Evolutionary conservation across 345 rosid genomes (phyloP), one percentile per base, ranked within the genome.

Genomic region (Camelina sativa): DNA sequence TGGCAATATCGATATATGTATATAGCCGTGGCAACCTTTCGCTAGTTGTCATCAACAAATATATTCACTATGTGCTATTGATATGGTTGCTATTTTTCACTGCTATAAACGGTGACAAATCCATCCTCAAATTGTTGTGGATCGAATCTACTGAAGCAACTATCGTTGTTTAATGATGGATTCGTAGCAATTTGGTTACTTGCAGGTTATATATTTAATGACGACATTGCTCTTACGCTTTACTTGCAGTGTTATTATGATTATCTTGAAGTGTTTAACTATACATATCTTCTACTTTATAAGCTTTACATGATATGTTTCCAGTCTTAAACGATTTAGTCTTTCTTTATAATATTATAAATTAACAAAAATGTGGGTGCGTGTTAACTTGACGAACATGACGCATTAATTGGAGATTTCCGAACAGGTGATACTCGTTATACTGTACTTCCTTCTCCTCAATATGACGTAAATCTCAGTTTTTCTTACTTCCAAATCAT

Each of bases 401-500:
- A 28, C 35, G 28, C 9, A 4, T 1, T 9, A 63, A 52, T 41
- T 53, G 48, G 50, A 73, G n/a, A 52, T 52, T 52, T 52, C 19
- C 3, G 7, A 57, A 47, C 40, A 15, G 20, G 50, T 46, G 20
- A 54, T 28, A 28, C 30, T 28, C 5, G 28, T 54, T 32, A 4
- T 54, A 43, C 28, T 28, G 30, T 28, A 28, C 38, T 55, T 65
- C 46, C 65, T 65, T 73, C 65, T 57, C 35, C 57, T 64, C 20
- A 23, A 47, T 34, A 8, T 74, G 52, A 22, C 41, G 37, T 58
- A 58, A n/a, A 65, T 47, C 52, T 57, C 72, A 38, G 40, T 13
- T 58, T 66, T 74, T 66, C 54, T 25, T 58, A 38, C 25, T 74
- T 57, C 19, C 37, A 74, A 48, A 75, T 75, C 73, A 75, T 75